phyloP scores from a whole-genome alignment of 768 basidiomycete species.

The Boletellus emodensis region DNA sequence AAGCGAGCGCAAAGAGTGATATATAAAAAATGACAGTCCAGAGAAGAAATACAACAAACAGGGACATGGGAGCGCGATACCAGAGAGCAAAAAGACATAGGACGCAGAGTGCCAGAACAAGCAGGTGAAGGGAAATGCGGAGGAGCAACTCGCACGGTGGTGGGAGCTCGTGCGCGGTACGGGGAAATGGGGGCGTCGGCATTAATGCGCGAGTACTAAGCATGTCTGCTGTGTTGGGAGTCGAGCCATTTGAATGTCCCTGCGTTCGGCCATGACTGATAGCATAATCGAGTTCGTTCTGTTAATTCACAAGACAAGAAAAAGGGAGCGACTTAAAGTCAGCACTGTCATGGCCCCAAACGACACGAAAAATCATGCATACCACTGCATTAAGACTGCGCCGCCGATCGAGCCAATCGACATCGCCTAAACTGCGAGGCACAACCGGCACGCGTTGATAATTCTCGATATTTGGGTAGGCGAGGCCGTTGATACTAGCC shows the following conservation, averaged over 20 bases:
- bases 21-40: constrained; percentile 60
- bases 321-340: constrained; percentile 13
- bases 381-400: constrained; percentile 71
- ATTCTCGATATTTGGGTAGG: constrained; percentile 40
- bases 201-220: constrained; percentile 40
- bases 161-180: constrained; percentile 31
- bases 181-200: constrained; percentile 26
- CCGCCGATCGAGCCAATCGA: constrained; percentile 75
- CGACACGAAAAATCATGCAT: constrained; percentile 29
- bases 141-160: constrained; percentile 36
- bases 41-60: constrained; percentile 62
- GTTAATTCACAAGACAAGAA: constrained; percentile 7
- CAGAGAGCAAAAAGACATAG: constrained; percentile 58
- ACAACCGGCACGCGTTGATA: constrained; percentile 43
- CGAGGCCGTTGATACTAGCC: constrained; percentile 43
- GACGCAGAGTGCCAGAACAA: constrained; percentile 55
- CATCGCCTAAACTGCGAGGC: constrained; percentile 59
- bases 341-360: constrained; percentile 17
- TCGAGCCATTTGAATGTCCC: constrained; percentile 35
- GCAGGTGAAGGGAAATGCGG: constrained; percentile 52
- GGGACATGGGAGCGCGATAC: constrained; percentile 47
- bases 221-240: constrained; percentile 51
- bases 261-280: constrained; percentile 51
- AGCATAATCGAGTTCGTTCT: constrained; percentile 75
- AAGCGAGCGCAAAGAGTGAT: constrained; percentile 50